Percentiles rank a stretch among this genome's conserved stretches.
These are phyloP conservation scores for Cardamine resedifolia DNA, from an alignment of 345 rosid species.

Conservation along the genomic window DNA sequence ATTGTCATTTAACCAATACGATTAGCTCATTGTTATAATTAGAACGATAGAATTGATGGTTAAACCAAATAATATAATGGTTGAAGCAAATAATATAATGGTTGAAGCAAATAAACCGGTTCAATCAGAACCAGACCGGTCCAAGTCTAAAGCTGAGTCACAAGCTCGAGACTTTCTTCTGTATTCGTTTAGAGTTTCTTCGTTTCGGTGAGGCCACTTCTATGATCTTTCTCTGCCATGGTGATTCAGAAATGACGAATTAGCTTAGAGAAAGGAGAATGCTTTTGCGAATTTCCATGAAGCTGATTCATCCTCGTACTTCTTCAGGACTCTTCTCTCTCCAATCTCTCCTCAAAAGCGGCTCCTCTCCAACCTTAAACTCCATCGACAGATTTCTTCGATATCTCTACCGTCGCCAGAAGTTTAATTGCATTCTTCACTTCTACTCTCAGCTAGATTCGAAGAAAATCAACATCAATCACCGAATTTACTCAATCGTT, in stretches of 20 bases:
- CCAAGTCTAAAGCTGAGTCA: background rate
- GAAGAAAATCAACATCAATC: conserved; percentile 21
- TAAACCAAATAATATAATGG: no score
- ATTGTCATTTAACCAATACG: no score
- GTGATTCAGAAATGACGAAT: background rate
- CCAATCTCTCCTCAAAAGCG: conserved; percentile 36
- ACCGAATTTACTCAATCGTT: conserved; percentile 48
- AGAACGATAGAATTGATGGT: no score
- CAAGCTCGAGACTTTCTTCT: background rate
- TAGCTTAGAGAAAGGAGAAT: background rate
- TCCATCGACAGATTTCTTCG: conserved; percentile 29
- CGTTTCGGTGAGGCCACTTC: conserved; percentile 1
- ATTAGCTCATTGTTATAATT: no score
- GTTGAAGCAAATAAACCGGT: background rate
- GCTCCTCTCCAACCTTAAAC: conserved; percentile 32
- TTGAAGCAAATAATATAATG: no score
- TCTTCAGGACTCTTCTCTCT: conserved; percentile 30
- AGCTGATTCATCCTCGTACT: conserved; percentile 24
- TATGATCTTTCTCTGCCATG: conserved; percentile 11
- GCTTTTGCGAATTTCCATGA: conserved; percentile 10
- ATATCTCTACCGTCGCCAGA: conserved; percentile 28
- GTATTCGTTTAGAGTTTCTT: background rate
- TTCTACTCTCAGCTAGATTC: conserved; percentile 32
- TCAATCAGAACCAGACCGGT: conserved; percentile 1
- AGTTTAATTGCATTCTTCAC: conserved; percentile 25